A percentile compares a stretch with the other conserved stretches of the same genome.
These are phyloP conservation scores for Plenodomus lindquistii DNA, from an alignment of 2,329 filamentous ascomycete genomes.

Conservation along the genomic window DNA sequence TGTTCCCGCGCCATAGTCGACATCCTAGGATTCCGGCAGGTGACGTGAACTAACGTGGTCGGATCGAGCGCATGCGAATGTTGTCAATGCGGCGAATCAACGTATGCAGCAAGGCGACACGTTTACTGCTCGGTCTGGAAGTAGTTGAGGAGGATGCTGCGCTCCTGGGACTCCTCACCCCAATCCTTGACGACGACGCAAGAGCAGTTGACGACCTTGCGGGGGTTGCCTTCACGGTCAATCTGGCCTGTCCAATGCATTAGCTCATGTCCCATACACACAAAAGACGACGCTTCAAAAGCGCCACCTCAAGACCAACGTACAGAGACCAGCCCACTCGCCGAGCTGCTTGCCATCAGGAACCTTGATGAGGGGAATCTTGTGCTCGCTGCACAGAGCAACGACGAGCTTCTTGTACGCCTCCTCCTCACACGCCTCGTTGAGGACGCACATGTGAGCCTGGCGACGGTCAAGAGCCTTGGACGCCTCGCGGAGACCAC, in stretches of 20 bases:
- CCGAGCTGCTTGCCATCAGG: conserved; percentile 99
- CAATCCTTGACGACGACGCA: conserved; percentile 99
- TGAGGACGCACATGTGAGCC: conserved; percentile 99
- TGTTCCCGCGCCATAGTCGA: background rate
- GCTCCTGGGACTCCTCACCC: conserved; percentile 99
- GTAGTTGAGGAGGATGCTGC: conserved; percentile 99
- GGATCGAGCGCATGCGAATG: background rate
- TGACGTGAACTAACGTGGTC: background rate
- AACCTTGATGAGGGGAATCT: conserved; percentile 99
- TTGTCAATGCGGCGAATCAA: background rate
- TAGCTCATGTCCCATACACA: conserved; percentile 8
- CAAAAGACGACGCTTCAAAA: background rate
- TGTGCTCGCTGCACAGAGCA: conserved; percentile 98
- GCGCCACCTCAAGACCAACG: conserved; percentile 52
- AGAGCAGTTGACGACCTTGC: conserved; percentile 99
- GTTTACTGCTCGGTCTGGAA: conserved; percentile 81
- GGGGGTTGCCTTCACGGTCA: conserved; percentile 98
- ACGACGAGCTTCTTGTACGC: conserved; percentile 99
- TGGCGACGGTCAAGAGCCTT: conserved; percentile 98
- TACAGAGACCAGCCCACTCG: conserved; percentile 99
- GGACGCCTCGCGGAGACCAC: conserved; percentile 95
- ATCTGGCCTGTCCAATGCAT: conserved; percentile 72
- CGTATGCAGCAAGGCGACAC: conserved; percentile 2
- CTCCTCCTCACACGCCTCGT: conserved; percentile 99
- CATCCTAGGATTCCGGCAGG: background rate